Conservation (phyloP, 129 eudicot genomes). For the Apium graveolens region DNA sequence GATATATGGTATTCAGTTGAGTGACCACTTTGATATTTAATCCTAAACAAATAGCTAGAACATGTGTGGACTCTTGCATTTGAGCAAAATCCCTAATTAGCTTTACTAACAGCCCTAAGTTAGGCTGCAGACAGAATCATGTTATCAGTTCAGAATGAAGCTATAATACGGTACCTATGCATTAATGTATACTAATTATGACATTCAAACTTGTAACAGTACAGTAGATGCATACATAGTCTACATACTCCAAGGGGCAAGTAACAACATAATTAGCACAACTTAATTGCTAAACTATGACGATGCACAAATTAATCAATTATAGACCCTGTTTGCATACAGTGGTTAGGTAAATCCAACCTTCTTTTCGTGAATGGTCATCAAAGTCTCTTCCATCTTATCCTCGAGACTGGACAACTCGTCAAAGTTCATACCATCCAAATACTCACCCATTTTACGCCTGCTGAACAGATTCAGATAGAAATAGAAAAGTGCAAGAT, state of each 20-base stretch:
- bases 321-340: not conserved
- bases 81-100: not conserved
- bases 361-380: not conserved
- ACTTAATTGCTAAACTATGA: not conserved
- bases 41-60: not conserved
- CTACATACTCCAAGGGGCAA: not conserved
- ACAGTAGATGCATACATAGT: not conserved
- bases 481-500: not conserved
- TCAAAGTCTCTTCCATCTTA: not conserved
- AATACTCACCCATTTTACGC: slow-evolving; percentile 1
- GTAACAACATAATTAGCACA: not conserved
- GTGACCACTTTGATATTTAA: no score
- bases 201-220: not conserved
- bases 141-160: not conserved
- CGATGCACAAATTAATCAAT: not conserved
- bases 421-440: not conserved
- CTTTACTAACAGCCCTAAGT: no score
- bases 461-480: not conserved
- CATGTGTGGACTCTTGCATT: not conserved
- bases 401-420: slow-evolving; percentile 2
- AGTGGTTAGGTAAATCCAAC: not conserved
- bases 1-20: no score
- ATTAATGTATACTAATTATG: not conserved
- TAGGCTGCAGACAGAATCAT: not conserved
- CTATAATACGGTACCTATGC: not conserved